Evolutionary conservation across 2,329 filamentous ascomycete species (phyloP), one percentile per base, ranked within the genome.

Genomic region (Xylaria sp.): DNA sequence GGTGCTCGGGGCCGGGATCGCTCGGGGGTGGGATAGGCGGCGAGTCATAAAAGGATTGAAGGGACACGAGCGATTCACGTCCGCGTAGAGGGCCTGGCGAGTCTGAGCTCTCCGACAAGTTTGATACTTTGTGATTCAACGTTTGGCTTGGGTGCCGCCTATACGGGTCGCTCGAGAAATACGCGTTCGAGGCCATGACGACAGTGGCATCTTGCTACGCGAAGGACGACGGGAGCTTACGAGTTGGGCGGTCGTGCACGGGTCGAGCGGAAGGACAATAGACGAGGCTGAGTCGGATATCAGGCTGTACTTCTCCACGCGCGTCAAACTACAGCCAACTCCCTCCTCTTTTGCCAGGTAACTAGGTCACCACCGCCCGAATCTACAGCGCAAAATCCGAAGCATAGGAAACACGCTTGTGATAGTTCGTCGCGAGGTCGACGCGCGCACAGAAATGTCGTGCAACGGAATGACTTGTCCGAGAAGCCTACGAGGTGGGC

Each of bases 51-150:
- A 67, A 62, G 13, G 72, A 73, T 56, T 73, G 70, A 7, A 73
- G 68, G 44, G 73, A 74, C 4, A 74, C 69, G 41, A 75, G 69
- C 11, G 72, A 74, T 54, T 74, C 73, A 33, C 73, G 71, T 19
- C 71, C 71, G 43, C 62, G 67, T 29, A 71, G 51, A 40, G 60
- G 58, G 15, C 63, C 33, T 15, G 66, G 9, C 19, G 60, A 54
- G 59, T 73, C 70, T 17, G 62, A 62, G 49, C 54, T 66, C 43
- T 73, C 71, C 31, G 72, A 74, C 35, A 74, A 47, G 41, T 67
- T 65, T 33, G 73, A 73, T 49, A 73, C 70, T 60, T 73, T 72
- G 59, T 71, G 72, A 38, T 68, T 67, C 59, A 73, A 54, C 9
- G 62, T 29, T 19, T 67, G 71, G 23, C 52, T 47, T 19, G 60